phyloP scores from a whole-genome alignment of 441 rosid genomes.

The Eruca vesicaria region DNA sequence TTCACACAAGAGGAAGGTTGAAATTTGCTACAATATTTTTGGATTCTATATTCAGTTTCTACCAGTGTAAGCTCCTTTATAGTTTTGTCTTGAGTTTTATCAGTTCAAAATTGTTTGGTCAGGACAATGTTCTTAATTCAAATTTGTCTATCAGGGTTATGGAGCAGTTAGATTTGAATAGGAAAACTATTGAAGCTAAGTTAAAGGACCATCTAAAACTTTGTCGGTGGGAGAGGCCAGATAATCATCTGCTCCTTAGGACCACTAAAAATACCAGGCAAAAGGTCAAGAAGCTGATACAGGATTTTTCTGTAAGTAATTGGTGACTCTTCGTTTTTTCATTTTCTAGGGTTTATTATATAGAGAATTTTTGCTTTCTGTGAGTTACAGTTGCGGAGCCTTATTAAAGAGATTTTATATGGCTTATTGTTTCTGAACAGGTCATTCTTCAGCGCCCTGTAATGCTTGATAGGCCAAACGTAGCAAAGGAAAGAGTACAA shows the following conservation, averaged over 20 bases:
- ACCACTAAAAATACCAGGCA: conserved; percentile 67
- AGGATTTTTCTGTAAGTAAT: conserved; percentile 73
- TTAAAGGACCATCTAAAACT: conserved; percentile 69
- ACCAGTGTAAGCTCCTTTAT: conserved; percentile 62
- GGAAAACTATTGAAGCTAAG: conserved; percentile 61
- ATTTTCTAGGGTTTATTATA: neutral
- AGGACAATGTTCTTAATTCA: conserved; percentile 22
- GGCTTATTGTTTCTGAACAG: conserved; percentile 42
- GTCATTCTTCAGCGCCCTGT: conserved; percentile 74
- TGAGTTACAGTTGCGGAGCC: neutral
- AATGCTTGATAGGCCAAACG: conserved; percentile 60
- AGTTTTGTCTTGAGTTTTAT: neutral
- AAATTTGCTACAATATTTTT: conserved; percentile 77
- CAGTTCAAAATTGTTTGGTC: conserved; percentile 16
- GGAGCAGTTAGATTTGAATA: conserved; percentile 57
- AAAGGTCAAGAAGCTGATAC: conserved; percentile 76
- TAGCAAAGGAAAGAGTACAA: conserved; percentile 45
- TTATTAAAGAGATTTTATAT: conserved; percentile 2
- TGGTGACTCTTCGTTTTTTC: conserved; percentile 16
- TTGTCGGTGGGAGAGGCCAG: conserved; percentile 81
- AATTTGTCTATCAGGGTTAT: conserved; percentile 53
- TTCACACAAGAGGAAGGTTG: conserved; percentile 56
- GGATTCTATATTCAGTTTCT: conserved; percentile 89
- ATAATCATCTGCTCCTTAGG: conserved; percentile 56
- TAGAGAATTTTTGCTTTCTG: neutral